These are phyloP conservation scores for Malassezia sp. DNA, from an alignment of 1,284 basidiomycete species.

Conservation along the genomic window DNA sequence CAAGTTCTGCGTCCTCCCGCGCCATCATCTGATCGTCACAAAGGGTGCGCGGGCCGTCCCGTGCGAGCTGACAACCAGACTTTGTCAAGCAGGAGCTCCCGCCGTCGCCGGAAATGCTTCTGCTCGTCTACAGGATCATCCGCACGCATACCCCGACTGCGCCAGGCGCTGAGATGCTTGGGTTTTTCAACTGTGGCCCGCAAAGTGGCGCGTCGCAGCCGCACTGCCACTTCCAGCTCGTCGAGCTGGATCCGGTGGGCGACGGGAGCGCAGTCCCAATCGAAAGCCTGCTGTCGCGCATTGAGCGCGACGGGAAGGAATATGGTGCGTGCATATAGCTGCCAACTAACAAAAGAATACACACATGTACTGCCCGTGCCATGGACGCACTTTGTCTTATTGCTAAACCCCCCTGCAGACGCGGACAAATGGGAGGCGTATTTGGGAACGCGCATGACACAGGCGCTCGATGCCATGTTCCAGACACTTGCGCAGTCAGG, in stretches of 20 bases:
- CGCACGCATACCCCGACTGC: constrained; percentile 10
- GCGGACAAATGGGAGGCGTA: constrained; percentile 19
- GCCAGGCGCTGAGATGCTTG: constrained; percentile 22
- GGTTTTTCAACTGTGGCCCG: constrained; percentile 42
- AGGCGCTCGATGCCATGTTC: constrained; percentile 35
- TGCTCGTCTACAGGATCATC: constrained; percentile 31
- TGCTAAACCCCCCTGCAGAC: constrained; percentile 21
- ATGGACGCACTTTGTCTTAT: constrained; percentile 42
- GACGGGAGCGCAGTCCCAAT: constrained; percentile 24
- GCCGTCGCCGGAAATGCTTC: constrained; percentile 28
- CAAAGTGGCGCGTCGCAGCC: constrained; percentile 35
- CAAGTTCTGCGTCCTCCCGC: constrained; percentile 41
- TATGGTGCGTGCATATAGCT: constrained; percentile 14
- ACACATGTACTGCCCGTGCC: constrained; percentile 35
- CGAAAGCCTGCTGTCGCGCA: constrained; percentile 29
- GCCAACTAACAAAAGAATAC: constrained; percentile 10
- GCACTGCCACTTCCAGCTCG: constrained; percentile 41
- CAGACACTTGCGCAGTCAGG: background rate
- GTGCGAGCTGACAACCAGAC: too few relatives aligned
- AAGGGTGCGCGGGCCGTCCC: constrained; percentile 1
- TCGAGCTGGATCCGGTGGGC: constrained; percentile 23
- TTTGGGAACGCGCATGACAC: constrained; percentile 30
- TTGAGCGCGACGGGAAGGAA: constrained; percentile 38
- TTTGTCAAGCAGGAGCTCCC: constrained; percentile 37
- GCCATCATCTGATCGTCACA: constrained; percentile 42